phyloP scores from a whole-genome alignment of 192 early-diverging fungal species.

The Spinellus fusiger region DNA sequence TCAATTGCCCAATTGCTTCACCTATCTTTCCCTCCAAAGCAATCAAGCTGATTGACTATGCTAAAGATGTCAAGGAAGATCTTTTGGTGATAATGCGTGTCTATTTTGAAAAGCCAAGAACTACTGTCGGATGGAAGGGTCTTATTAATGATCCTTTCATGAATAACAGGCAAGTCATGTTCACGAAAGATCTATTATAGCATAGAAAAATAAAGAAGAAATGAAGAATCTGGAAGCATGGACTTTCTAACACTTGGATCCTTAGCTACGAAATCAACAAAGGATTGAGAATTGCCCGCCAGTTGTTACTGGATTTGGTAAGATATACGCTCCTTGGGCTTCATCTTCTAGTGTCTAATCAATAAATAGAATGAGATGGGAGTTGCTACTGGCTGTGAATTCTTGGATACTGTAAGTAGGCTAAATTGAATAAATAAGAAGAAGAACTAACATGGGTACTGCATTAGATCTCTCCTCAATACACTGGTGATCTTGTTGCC shows the following conservation, averaged over 20 bases:
- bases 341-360: not conserved
- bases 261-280: constrained; percentile 71
- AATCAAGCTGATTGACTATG: constrained; percentile 5
- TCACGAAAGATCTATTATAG: not conserved
- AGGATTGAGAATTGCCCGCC: constrained; percentile 72
- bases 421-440: too few relatives aligned
- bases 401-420: constrained; percentile 57
- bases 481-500: constrained; percentile 67
- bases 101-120: constrained; percentile 85
- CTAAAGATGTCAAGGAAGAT: constrained; percentile 47
- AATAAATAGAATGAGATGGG: constrained; percentile 65
- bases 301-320: constrained; percentile 63
- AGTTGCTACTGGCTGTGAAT: constrained; percentile 69
- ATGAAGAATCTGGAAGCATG: not conserved
- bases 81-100: constrained; percentile 76
- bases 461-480: constrained; percentile 65
- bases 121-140: constrained; percentile 91
- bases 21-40: not conserved
- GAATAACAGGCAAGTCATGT: constrained; percentile 46
- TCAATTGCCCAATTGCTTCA: too few relatives aligned
- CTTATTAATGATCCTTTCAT: constrained; percentile 79
- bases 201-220: not conserved
- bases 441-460: not conserved
- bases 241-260: not conserved
- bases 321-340: not conserved